These are phyloP conservation scores for Tetrapisispora fleetii DNA, from an alignment of 805 yeast species.

Conservation along the genomic window DNA sequence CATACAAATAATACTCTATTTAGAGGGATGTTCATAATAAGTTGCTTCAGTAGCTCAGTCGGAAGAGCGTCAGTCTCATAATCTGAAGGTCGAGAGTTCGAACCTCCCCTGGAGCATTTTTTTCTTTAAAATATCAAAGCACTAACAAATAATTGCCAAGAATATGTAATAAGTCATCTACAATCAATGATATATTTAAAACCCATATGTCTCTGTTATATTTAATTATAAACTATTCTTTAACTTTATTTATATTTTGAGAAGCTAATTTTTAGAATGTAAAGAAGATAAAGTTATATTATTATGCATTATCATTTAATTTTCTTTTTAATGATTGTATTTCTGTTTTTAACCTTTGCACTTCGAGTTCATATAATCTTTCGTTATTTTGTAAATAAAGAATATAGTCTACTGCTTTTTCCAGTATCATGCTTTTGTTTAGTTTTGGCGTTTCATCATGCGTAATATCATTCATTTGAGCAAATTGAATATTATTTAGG, in stretches of 20 bases:
- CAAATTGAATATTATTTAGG: constrained; percentile 1
- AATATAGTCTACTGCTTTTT: constrained; percentile 57
- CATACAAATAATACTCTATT: too few relatives aligned
- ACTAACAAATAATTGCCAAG: too few relatives aligned
- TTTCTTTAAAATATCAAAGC: not conserved
- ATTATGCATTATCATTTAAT: not conserved
- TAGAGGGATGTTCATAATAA: too few relatives aligned
- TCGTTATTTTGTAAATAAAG: constrained; percentile 43
- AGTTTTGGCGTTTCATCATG: constrained; percentile 30
- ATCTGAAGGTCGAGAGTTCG: constrained; percentile 13
- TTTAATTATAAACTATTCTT: not conserved
- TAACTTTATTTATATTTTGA: not conserved
- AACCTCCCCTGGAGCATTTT: constrained; percentile 11
- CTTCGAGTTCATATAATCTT: constrained; percentile 25
- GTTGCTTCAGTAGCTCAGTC: constrained; percentile 11
- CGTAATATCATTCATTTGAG: not conserved
- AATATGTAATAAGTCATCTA: too few relatives aligned
- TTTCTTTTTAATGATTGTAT: constrained; percentile 15
- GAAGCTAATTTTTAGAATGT: not conserved
- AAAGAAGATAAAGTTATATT: not conserved
- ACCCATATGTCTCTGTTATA: not conserved
- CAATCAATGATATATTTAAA: too few relatives aligned
- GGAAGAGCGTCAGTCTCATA: constrained; percentile 13
- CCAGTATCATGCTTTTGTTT: constrained; percentile 59
- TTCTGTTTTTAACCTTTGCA: constrained; percentile 27